Percentiles rank a stretch among this genome's conserved stretches.
These are phyloP conservation scores for Megacollybia marginata DNA, from an alignment of 768 basidiomycete species.

Conservation along the genomic window DNA sequence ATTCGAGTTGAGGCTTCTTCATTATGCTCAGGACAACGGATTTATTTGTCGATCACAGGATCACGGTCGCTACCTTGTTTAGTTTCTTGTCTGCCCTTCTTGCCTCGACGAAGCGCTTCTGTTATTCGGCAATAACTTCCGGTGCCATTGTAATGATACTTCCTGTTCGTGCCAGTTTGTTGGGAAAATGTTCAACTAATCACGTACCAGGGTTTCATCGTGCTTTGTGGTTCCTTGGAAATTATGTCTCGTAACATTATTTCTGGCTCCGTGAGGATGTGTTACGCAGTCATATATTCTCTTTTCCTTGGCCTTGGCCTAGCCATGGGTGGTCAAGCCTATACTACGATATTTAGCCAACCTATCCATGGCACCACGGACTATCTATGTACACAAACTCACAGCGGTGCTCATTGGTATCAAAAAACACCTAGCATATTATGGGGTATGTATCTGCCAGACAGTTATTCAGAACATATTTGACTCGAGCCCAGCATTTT, in stretches of 20 bases:
- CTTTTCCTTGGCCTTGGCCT: constrained; percentile 76
- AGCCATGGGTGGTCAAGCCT: constrained; percentile 70
- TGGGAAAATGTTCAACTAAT: neutral
- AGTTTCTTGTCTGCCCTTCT: constrained; percentile 76
- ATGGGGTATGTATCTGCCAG: constrained; percentile 47
- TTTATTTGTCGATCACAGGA: constrained; percentile 30
- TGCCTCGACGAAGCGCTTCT: constrained; percentile 60
- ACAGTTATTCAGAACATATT: neutral
- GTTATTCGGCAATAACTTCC: constrained; percentile 76
- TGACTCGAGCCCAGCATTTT: constrained; percentile 37
- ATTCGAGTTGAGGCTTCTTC: constrained; percentile 47
- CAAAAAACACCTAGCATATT: constrained; percentile 58
- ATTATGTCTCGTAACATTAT: constrained; percentile 76
- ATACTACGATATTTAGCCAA: constrained; percentile 43
- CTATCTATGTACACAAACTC: constrained; percentile 51
- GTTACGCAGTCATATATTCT: constrained; percentile 76
- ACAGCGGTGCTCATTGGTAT: constrained; percentile 66
- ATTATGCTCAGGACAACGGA: neutral
- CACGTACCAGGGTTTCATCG: constrained; percentile 46
- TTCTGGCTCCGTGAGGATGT: constrained; percentile 76
- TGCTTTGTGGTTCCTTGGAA: constrained; percentile 69
- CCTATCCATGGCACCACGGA: constrained; percentile 46
- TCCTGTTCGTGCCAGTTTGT: constrained; percentile 37
- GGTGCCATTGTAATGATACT: constrained; percentile 75
- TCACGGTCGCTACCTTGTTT: constrained; percentile 71